Conservation (phyloP, 805 yeast species). For the Grigorovia yakushimaensis region DNA sequence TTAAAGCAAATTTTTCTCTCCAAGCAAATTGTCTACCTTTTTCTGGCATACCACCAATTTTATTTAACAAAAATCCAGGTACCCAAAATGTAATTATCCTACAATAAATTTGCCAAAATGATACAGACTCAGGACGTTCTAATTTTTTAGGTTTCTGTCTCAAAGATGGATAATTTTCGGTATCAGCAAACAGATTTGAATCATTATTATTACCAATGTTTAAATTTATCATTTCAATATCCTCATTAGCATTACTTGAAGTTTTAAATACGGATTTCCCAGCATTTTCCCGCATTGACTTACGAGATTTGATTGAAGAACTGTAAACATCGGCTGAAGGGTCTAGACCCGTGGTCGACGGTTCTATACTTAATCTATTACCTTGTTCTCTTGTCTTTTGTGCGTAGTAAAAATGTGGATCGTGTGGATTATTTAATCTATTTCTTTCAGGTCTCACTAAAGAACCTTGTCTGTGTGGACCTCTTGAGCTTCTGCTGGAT, state of each 20-base stretch:
- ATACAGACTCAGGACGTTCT: constrained; percentile 2
- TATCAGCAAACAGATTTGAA: constrained; percentile 1
- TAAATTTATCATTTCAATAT: background rate
- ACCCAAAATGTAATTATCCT: constrained; percentile 84
- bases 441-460: constrained; percentile 81
- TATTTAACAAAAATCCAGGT: constrained; percentile 47
- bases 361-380: constrained; percentile 51
- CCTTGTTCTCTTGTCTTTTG: constrained; percentile 62
- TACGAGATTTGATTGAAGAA: constrained; percentile 5
- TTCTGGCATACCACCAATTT: constrained; percentile 67
- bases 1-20: constrained; percentile 88
- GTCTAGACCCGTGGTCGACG: constrained; percentile 65
- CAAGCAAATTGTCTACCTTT: constrained; percentile 87
- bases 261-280: background rate
- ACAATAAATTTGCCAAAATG: constrained; percentile 74
- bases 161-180: constrained; percentile 1
- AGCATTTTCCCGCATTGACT: background rate
- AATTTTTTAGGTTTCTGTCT: constrained; percentile 3
- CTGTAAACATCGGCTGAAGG: constrained; percentile 30
- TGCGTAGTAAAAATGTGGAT: constrained; percentile 70
- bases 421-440: constrained; percentile 47
- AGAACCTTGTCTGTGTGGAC: constrained; percentile 37
- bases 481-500: constrained; percentile 8
- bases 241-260: background rate
- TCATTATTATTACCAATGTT: background rate